phyloP scores from a whole-genome alignment of 306 rosid genomes.

The Corylus americana region DNA sequence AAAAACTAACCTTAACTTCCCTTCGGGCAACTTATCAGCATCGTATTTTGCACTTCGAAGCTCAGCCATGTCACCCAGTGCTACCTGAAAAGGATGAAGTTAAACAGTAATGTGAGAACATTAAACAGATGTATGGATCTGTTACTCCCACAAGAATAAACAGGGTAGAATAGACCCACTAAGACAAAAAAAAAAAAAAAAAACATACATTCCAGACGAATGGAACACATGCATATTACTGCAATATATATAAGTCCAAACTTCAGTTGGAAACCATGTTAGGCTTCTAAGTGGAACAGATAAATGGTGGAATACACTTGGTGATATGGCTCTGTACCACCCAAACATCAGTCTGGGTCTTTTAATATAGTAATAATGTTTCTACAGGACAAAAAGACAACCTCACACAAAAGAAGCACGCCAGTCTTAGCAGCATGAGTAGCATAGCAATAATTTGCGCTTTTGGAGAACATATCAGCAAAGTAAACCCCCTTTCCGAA shows the following conservation, averaged over 20 bases:
- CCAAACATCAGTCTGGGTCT: background rate
- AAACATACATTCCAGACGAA: background rate
- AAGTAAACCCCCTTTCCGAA: slow-evolving; percentile 96
- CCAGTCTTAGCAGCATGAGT: slow-evolving; percentile 51
- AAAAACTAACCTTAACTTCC: slow-evolving; percentile 73
- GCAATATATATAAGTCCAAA: background rate
- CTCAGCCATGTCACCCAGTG: slow-evolving; percentile 90
- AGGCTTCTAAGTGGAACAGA: background rate
- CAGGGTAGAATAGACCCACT: background rate
- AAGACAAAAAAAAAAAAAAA: background rate
- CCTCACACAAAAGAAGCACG: slow-evolving; percentile 96
- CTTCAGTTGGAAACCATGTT: background rate
- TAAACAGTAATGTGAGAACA: background rate
- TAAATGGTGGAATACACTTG: background rate
- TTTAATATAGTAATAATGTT: slow-evolving; percentile 1
- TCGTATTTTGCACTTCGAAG: slow-evolving; percentile 66
- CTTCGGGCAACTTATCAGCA: slow-evolving; percentile 78
- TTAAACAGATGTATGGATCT: background rate
- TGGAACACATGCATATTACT: background rate
- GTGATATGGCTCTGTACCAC: slow-evolving; percentile 26
- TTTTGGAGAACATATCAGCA: slow-evolving; percentile 99
- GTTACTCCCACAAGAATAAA: background rate
- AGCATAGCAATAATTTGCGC: slow-evolving; percentile 93
- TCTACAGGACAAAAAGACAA: slow-evolving; percentile 37
- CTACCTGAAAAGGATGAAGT: slow-evolving; percentile 54